Percentiles rank a stretch among this genome's conserved stretches.
phyloP scores from a whole-genome alignment of 345 rosid species.

The Barbarea vulgaris region DNA sequence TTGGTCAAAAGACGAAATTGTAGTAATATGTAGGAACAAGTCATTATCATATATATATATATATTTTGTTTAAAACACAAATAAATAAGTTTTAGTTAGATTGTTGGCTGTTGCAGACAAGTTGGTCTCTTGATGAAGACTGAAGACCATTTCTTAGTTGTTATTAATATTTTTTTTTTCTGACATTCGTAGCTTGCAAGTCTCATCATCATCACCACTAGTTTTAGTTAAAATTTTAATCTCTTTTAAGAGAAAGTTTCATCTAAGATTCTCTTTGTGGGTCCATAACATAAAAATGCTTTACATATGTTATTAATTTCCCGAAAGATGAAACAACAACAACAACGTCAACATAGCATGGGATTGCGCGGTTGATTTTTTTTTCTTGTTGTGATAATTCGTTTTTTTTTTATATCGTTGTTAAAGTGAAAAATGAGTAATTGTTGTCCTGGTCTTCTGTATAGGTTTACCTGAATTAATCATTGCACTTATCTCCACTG shows the following conservation, averaged over 20 bases:
- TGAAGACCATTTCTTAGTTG: constrained; percentile 19
- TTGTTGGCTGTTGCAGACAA: constrained; percentile 30
- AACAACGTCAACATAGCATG: neutral
- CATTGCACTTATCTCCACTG: no score
- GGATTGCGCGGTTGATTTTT: neutral
- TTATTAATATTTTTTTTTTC: neutral
- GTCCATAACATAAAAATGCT: constrained; percentile 6
- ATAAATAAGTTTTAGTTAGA: constrained; percentile 24
- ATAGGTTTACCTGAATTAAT: no score
- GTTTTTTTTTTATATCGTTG: no score
- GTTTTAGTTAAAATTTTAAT: neutral
- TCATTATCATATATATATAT: constrained; percentile 8
- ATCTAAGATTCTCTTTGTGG: constrained; percentile 1
- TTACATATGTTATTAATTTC: neutral
- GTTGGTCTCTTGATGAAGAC: constrained; percentile 25
- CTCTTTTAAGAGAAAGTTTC: neutral
- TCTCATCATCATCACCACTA: constrained; percentile 30
- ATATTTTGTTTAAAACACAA: constrained; percentile 1
- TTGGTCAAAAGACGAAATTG: constrained; percentile 13
- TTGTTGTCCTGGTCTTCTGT: no score
- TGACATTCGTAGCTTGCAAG: constrained; percentile 20
- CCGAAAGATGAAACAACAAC: constrained; percentile 3
- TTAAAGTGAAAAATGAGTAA: neutral
- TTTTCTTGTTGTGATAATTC: neutral
- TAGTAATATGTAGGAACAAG: constrained; percentile 27